phyloP scores from a whole-genome alignment of 192 early-diverging fungal species.

The Backusella tarrabulga region DNA sequence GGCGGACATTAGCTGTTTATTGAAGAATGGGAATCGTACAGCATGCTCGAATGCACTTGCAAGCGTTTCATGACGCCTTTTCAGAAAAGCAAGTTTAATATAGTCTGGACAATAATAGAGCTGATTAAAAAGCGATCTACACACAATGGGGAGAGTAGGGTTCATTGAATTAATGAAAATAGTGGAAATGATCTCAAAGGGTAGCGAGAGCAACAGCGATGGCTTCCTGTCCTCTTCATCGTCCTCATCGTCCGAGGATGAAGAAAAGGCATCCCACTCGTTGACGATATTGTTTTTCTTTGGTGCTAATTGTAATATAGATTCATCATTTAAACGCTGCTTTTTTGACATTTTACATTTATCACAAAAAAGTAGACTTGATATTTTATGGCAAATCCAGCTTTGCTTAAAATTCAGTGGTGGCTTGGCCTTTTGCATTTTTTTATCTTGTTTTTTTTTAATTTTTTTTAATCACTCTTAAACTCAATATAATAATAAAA shows the following conservation, averaged over 20 bases:
- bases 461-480: background rate
- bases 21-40: conserved; percentile 29
- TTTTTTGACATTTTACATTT: conserved; percentile 10
- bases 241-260: background rate
- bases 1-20: background rate
- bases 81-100: conserved; percentile 26
- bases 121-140: conserved; percentile 4
- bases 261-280: conserved; percentile 3
- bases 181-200: conserved; percentile 31
- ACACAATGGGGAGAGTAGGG: conserved; percentile 17
- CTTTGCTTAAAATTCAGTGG: background rate
- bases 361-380: background rate
- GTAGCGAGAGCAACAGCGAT: background rate
- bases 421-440: background rate
- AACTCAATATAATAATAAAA: background rate
- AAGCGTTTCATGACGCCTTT: background rate
- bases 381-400: background rate
- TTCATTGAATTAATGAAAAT: conserved; percentile 37
- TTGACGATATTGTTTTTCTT: background rate
- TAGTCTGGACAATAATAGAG: conserved; percentile 10
- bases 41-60: conserved; percentile 5
- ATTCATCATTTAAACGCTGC: conserved; percentile 5
- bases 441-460: conserved; percentile 14
- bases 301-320: background rate
- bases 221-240: background rate